These are phyloP conservation scores for Paracamarosporium sp. DNA, from an alignment of 2,329 filamentous ascomycete species.

Conservation along the genomic window DNA sequence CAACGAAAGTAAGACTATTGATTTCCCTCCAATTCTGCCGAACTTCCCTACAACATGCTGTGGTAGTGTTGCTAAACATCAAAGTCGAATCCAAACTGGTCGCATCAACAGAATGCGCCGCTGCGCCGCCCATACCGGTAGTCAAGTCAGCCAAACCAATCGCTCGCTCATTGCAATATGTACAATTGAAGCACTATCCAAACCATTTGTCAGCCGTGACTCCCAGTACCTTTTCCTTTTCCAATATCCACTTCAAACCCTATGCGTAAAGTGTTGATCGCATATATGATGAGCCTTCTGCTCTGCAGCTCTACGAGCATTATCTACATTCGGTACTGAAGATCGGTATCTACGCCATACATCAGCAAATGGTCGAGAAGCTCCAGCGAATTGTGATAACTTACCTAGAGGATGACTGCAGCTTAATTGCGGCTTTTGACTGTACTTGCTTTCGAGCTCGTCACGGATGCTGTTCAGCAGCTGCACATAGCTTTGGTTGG, in stretches of 20 bases:
- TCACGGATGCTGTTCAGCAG: slow-evolving; percentile 95
- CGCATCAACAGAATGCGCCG: too few relatives aligned
- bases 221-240: not conserved
- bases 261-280: not conserved
- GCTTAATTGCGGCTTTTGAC: slow-evolving; percentile 94
- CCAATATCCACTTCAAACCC: not conserved
- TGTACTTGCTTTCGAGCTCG: slow-evolving; percentile 83
- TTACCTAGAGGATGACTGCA: slow-evolving; percentile 94
- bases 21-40: too few relatives aligned
- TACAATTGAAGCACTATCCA: slow-evolving; percentile 6
- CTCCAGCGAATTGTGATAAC: slow-evolving; percentile 10
- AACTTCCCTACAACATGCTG: too few relatives aligned
- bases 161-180: not conserved
- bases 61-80: too few relatives aligned
- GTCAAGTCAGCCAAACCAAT: not conserved
- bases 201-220: slow-evolving; percentile 1
- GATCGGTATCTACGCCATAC: slow-evolving; percentile 46
- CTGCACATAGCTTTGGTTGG: slow-evolving; percentile 94
- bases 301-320: not conserved
- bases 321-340: slow-evolving; percentile 54
- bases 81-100: too few relatives aligned
- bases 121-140: not conserved
- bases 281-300: not conserved
- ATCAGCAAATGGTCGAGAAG: not conserved
- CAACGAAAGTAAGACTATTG: too few relatives aligned